A percentile compares a stretch with the other conserved stretches of the same genome.
Conservation (phyloP, 805 yeast genomes). For the Isabelozyma pseudorhagii region DNA sequence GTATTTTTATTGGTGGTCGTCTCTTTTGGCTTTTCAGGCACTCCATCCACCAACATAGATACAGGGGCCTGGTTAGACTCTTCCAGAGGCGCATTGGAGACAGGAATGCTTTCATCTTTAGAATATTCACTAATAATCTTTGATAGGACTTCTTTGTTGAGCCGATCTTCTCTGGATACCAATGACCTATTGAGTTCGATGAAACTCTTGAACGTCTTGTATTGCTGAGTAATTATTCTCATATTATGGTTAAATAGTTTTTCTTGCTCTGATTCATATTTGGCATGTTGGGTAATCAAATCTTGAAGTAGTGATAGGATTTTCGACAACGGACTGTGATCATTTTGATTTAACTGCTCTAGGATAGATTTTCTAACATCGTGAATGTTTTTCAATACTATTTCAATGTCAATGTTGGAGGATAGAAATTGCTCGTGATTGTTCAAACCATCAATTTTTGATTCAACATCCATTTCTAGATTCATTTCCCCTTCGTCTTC, state of each 20-base stretch:
- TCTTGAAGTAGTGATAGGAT: not conserved
- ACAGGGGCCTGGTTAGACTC: not conserved
- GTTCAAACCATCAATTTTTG: not conserved
- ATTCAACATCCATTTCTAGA: not conserved
- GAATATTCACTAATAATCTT: not conserved
- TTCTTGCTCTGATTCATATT: not conserved
- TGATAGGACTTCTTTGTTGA: not conserved
- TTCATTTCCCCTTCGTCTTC: not conserved
- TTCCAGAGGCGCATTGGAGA: not conserved
- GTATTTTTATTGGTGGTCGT: not conserved
- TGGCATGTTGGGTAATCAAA: not conserved
- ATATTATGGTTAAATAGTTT: not conserved
- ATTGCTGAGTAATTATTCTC: not conserved
- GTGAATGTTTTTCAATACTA: not conserved
- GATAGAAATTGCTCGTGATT: not conserved
- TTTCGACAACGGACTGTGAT: not conserved
- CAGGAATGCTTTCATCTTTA: not conserved
- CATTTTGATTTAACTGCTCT: not conserved
- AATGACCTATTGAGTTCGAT: not conserved
- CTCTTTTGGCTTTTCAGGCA: not conserved
- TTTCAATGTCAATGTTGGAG: not conserved
- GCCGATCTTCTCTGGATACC: not conserved
- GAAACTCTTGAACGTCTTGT: not conserved
- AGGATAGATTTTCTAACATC: not conserved
- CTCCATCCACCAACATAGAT: not conserved